Percentiles rank a stretch among this genome's conserved stretches.
Conservation (phyloP, 805 yeast genomes). For the Zygotorulaspora danielsina region DNA sequence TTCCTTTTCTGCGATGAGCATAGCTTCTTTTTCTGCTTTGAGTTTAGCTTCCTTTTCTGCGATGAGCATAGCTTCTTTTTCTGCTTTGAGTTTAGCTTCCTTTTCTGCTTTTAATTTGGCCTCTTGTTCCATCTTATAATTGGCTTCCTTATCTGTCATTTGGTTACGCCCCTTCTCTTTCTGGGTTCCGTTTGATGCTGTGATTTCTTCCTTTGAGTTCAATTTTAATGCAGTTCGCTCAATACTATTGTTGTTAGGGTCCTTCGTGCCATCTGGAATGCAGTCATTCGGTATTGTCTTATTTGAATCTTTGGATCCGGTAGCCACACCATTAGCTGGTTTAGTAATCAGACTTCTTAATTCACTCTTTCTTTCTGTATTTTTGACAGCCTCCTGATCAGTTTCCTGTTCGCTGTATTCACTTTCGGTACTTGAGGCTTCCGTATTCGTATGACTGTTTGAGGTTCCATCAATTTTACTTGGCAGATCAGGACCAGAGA, state of each 20-base stretch:
- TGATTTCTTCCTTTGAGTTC: conserved; percentile 6
- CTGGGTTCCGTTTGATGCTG: conserved; percentile 11
- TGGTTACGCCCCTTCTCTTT: conserved; percentile 13
- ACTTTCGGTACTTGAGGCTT: not conserved
- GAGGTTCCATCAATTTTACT: not conserved
- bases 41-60: conserved; percentile 12
- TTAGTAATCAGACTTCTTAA: too few species aligned
- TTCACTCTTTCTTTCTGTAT: not conserved
- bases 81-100: conserved; percentile 14
- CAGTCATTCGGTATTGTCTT: too few species aligned
- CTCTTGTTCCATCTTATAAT: conserved; percentile 7
- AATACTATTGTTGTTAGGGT: too few species aligned
- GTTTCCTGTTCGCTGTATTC: not conserved
- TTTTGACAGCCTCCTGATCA: not conserved
- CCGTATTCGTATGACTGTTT: not conserved
- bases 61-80: conserved; percentile 5
- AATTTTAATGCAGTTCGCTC: too few species aligned
- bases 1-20: too few species aligned
- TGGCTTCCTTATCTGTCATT: conserved; percentile 15
- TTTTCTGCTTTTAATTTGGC: conserved; percentile 4
- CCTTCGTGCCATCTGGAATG: too few species aligned
- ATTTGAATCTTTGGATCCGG: too few species aligned
- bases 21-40: too few species aligned
- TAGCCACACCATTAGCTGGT: too few species aligned
- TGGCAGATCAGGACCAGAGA: conserved; percentile 4